These are phyloP conservation scores for Lodderomyces metapsilosis DNA, from an alignment of 1,139 yeast genomes.

Conservation along the genomic window DNA sequence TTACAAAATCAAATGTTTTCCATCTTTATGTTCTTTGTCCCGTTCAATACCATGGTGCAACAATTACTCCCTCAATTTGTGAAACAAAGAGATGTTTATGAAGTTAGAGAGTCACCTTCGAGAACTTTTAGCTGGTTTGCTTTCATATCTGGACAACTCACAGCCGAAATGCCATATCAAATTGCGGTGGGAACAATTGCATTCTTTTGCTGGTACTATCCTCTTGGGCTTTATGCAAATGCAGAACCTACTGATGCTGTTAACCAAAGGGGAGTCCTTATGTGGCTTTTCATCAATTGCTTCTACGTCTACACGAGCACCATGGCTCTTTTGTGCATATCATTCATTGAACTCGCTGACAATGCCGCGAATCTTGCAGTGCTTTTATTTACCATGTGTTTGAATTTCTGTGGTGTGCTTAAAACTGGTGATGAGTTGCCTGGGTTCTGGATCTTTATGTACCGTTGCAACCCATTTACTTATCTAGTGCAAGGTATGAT, in stretches of 20 bases:
- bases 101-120: conserved; percentile 34
- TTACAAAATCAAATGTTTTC: conserved; percentile 51
- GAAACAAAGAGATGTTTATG: conserved; percentile 35
- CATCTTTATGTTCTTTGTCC: conserved; percentile 50
- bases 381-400: conserved; percentile 29
- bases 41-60: conserved; percentile 53
- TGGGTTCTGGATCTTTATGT: conserved; percentile 54
- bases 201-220: conserved; percentile 74
- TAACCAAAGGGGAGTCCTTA: conserved; percentile 41
- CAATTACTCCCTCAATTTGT: conserved; percentile 42
- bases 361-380: conserved; percentile 38
- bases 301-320: conserved; percentile 34
- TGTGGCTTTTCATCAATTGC: conserved; percentile 44
- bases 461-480: conserved; percentile 68
- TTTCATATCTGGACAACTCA: conserved; percentile 59
- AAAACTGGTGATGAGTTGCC: conserved; percentile 24
- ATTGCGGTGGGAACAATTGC: conserved; percentile 60
- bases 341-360: conserved; percentile 38
- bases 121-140: conserved; percentile 30
- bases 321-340: conserved; percentile 37
- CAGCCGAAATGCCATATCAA: conserved; percentile 79
- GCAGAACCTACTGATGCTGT: conserved; percentile 38
- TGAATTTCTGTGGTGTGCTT: conserved; percentile 36
- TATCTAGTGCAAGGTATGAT: conserved; percentile 42
- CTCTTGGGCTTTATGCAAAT: conserved; percentile 62